Evolutionary conservation across 257 asterid genomes (phyloP).

Genomic region (Przewalskia tangutica): DNA sequence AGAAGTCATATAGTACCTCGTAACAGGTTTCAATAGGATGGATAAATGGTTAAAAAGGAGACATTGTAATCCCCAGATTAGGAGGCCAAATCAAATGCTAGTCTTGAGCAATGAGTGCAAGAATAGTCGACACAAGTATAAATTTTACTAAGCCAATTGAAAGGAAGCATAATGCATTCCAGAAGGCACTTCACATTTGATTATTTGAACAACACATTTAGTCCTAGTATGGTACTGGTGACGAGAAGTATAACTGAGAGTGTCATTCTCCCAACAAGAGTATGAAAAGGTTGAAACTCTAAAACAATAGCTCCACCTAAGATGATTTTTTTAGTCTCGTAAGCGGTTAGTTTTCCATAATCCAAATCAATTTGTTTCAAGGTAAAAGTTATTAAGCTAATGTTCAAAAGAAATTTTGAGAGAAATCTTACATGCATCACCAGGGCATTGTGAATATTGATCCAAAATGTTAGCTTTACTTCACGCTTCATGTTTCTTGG

Average conservation of each 20-base stretch:
- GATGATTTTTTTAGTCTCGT: not conserved
- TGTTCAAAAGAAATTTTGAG: slow-evolving; percentile 9
- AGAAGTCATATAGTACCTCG: not conserved
- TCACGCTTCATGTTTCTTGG: slow-evolving; percentile 70
- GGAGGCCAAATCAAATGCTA: not conserved
- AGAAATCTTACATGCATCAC: slow-evolving; percentile 70
- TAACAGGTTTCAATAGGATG: not conserved
- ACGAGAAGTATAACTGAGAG: not conserved
- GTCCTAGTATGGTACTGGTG: not conserved
- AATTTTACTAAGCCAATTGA: not conserved
- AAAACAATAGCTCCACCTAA: not conserved
- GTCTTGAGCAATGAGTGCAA: not conserved
- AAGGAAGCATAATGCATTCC: not conserved
- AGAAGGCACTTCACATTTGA: not conserved
- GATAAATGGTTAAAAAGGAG: not conserved
- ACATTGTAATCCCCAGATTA: not conserved
- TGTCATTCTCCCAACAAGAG: not conserved
- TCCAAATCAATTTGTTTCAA: not conserved
- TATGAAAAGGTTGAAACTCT: not conserved
- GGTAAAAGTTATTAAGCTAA: not conserved
- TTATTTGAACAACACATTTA: not conserved
- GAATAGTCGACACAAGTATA: not conserved
- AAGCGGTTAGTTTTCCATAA: not conserved
- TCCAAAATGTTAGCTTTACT: slow-evolving; percentile 82
- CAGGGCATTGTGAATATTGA: slow-evolving; percentile 84